A percentile compares a stretch with the other conserved stretches of the same genome.
These are phyloP conservation scores for Boechera stricta DNA, from an alignment of 345 rosid genomes.

Conservation along the genomic window DNA sequence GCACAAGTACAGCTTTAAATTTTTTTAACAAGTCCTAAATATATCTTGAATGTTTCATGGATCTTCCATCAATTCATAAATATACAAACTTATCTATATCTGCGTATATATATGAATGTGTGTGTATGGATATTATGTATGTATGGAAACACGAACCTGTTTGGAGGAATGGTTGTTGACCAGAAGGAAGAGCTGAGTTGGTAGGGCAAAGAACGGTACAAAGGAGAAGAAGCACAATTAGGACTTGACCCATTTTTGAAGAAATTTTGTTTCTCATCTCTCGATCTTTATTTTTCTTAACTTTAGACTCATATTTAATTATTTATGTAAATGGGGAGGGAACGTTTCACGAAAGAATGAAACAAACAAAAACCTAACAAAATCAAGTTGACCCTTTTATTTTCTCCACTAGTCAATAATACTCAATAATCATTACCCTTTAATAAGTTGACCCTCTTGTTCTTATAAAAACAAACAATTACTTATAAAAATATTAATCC, in stretches of 20 bases:
- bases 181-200: slow-evolving; percentile 1
- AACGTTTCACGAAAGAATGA: neutral
- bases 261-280: neutral
- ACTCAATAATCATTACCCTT: neutral
- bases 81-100: neutral
- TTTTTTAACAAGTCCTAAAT: neutral
- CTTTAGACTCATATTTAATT: neutral
- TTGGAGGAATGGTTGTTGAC: neutral
- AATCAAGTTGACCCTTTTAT: neutral
- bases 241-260: too few relatives aligned
- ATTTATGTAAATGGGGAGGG: neutral
- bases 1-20: too few relatives aligned
- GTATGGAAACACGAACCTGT: neutral
- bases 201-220: neutral
- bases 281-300: neutral
- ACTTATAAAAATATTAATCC: neutral
- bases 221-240: slow-evolving; percentile 11
- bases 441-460: neutral
- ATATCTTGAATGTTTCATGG: neutral
- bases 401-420: neutral
- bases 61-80: neutral
- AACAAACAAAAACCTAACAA: neutral
- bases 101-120: neutral
- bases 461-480: too few relatives aligned
- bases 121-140: neutral